A percentile compares a stretch with the other conserved stretches of the same genome.
Conservation (phyloP, 345 rosid genomes). For the Geranium brycei region DNA sequence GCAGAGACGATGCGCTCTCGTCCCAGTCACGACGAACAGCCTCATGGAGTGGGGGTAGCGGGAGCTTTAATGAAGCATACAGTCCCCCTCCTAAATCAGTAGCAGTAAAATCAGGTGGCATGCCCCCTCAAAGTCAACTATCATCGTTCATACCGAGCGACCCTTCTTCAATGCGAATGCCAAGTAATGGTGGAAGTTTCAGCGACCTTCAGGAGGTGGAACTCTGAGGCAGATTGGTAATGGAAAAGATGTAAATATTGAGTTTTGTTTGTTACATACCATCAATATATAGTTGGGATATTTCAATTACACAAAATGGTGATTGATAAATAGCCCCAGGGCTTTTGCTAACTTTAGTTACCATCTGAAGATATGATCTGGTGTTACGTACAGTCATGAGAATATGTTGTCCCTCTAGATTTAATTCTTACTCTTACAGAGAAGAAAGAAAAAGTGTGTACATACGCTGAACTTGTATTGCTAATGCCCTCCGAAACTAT, state of each 20-base stretch:
- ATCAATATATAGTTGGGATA: slow-evolving; percentile 1
- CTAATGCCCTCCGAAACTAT: no score
- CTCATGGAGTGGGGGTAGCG: slow-evolving; percentile 53
- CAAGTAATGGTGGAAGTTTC: slow-evolving; percentile 35
- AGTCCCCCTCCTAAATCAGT: slow-evolving; percentile 18
- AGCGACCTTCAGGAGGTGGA: slow-evolving; percentile 81
- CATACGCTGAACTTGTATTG: no score
- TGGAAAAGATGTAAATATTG: slow-evolving; percentile 40
- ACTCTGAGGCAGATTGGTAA: slow-evolving; percentile 29
- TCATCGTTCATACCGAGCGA: slow-evolving; percentile 19
- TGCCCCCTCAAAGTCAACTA: slow-evolving; percentile 10
- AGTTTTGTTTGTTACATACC: slow-evolving; percentile 28
- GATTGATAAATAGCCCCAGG: background rate
- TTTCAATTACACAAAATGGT: background rate
- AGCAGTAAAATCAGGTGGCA: slow-evolving; percentile 23
- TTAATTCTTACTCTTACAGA: no score
- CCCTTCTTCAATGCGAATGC: slow-evolving; percentile 16
- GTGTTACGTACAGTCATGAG: no score
- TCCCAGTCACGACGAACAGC: slow-evolving; percentile 52
- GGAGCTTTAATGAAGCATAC: slow-evolving; percentile 36
- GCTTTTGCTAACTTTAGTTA: no score
- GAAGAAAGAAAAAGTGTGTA: no score
- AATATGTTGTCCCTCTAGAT: no score
- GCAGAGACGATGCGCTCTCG: slow-evolving; percentile 15
- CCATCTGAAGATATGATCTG: no score